phyloP scores from a whole-genome alignment of 306 rosid genomes.

The Quercus variabilis region DNA sequence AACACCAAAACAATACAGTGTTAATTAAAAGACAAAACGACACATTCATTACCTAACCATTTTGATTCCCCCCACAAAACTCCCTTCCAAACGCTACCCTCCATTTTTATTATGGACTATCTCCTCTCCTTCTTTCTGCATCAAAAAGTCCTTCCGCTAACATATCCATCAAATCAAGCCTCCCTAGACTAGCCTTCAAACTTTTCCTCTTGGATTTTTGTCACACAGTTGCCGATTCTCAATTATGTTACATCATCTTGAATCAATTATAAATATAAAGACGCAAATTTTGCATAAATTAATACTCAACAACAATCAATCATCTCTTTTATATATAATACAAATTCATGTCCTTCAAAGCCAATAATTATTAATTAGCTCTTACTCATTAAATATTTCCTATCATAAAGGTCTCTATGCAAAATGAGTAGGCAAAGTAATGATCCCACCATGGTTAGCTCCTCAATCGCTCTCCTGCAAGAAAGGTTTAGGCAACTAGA shows the following conservation, averaged over 20 bases:
- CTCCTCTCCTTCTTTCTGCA: constrained; percentile 36
- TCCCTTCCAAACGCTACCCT: constrained; percentile 69
- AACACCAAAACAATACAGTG: constrained; percentile 12
- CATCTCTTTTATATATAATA: constrained; percentile 25
- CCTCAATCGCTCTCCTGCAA: constrained; percentile 93
- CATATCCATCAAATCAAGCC: constrained; percentile 52
- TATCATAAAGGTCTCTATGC: constrained; percentile 8
- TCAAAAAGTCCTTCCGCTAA: constrained; percentile 60
- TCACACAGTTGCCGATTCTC: constrained; percentile 56
- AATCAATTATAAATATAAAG: constrained; percentile 32
- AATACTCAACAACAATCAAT: constrained; percentile 23
- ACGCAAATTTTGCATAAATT: constrained; percentile 17
- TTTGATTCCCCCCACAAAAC: constrained; percentile 58
- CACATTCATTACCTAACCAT: constrained; percentile 74
- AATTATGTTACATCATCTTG: constrained; percentile 45
- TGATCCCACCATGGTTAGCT: constrained; percentile 54
- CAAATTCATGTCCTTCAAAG: constrained; percentile 43
- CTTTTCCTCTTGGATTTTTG: constrained; percentile 48
- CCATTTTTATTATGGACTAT: constrained; percentile 60
- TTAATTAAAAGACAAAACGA: constrained; percentile 44
- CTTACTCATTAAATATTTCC: too few relatives aligned
- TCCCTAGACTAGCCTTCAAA: constrained; percentile 51
- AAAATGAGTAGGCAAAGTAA: constrained; percentile 64
- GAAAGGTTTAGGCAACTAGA: constrained; percentile 91
- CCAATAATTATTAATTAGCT: constrained; percentile 29